phyloP scores from a whole-genome alignment of 345 rosid genomes.

The Mercurialis annua region DNA sequence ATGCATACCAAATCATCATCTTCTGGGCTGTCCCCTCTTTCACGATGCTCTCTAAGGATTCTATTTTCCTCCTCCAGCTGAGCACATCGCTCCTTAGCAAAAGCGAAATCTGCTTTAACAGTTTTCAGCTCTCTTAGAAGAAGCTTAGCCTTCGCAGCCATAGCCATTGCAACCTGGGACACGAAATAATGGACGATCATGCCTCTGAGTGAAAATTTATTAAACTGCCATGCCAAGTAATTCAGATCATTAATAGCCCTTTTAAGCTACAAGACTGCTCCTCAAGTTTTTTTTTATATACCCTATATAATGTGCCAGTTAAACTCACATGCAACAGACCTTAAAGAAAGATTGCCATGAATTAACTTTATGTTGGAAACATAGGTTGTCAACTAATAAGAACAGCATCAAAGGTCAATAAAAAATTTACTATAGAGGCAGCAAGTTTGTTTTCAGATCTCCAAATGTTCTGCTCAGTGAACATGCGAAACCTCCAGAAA shows the following conservation, averaged over 20 bases:
- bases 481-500: neutral
- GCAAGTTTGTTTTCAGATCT: neutral
- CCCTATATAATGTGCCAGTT: neutral
- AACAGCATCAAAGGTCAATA: neutral
- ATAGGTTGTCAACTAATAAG: neutral
- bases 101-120: constrained; percentile 38
- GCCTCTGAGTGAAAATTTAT: constrained; percentile 15
- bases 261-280: neutral
- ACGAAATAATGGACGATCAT: constrained; percentile 26
- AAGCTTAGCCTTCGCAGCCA: constrained; percentile 40
- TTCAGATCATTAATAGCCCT: neutral
- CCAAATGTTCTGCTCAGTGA: neutral
- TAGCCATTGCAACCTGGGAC: constrained; percentile 45
- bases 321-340: neutral
- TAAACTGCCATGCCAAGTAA: neutral
- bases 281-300: neutral
- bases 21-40: constrained; percentile 28
- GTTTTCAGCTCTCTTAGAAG: constrained; percentile 37
- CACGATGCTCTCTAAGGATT: constrained; percentile 29
- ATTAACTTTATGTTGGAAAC: neutral
- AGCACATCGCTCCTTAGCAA: constrained; percentile 35
- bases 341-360: neutral
- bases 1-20: constrained; percentile 32
- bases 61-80: constrained; percentile 38
- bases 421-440: neutral